Conservation (phyloP, 176 grass and related monocot genomes). For the Oryza officinalis region DNA sequence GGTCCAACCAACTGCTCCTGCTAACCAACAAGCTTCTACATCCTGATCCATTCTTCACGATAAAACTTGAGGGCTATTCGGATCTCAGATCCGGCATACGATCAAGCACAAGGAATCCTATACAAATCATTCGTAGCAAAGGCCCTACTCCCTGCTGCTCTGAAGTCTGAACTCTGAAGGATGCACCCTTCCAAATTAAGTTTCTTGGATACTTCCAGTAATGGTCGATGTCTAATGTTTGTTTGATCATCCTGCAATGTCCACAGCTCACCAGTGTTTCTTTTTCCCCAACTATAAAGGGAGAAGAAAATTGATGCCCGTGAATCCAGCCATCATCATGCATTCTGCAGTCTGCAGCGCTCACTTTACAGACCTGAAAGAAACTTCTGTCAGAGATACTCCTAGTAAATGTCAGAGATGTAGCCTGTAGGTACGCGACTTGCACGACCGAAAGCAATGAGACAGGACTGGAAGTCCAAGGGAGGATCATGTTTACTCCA, state of each 20-base stretch:
- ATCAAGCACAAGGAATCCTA: conserved; percentile 32
- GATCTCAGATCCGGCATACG: conserved; percentile 44
- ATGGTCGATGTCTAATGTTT: neutral
- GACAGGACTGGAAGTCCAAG: too few relatives aligned
- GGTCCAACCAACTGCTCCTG: neutral
- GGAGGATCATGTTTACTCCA: too few relatives aligned
- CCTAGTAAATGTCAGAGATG: neutral
- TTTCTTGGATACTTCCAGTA: neutral
- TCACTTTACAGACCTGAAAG: conserved; percentile 21
- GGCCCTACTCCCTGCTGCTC: conserved; percentile 1
- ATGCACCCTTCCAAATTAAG: neutral
- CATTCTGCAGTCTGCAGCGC: neutral
- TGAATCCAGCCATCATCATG: conserved; percentile 29
- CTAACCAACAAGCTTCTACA: neutral
- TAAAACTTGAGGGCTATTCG: neutral
- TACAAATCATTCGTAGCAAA: neutral
- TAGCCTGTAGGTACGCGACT: conserved; percentile 18
- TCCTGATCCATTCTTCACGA: neutral
- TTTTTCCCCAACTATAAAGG: neutral
- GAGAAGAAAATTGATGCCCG: neutral
- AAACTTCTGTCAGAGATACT: neutral
- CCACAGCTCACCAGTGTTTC: neutral
- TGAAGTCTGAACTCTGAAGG: neutral
- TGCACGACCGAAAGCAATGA: neutral
- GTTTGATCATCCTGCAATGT: too few relatives aligned